Evolutionary conservation across 140 eudicot species (phyloP).

Genomic region (Oenanthe javanica): DNA sequence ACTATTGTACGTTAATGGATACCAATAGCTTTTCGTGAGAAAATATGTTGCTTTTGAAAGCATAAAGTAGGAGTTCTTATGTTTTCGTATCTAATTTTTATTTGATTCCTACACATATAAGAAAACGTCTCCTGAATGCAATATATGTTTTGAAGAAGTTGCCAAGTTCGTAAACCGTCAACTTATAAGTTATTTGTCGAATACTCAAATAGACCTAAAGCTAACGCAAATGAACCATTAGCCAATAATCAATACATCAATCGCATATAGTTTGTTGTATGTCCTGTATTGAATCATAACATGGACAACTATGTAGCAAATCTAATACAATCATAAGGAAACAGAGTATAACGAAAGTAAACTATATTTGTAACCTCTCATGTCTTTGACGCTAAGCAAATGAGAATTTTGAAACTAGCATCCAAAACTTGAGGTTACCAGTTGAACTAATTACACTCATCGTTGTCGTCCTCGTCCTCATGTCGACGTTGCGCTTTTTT

Average conservation of each 20-base stretch:
- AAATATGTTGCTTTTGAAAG: no score
- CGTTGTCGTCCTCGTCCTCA: background rate
- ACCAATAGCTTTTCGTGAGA: no score
- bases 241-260: background rate
- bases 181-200: no score
- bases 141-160: no score
- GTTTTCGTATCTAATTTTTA: no score
- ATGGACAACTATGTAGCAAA: background rate
- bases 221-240: background rate
- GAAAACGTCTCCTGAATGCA: no score
- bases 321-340: background rate
- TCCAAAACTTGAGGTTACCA: background rate
- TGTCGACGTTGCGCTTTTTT: background rate
- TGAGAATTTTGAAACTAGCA: background rate
- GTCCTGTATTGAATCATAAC: background rate
- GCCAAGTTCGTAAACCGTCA: no score
- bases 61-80: no score
- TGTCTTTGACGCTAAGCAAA: slow-evolving; percentile 6
- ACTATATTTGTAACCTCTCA: background rate
- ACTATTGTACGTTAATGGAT: no score
- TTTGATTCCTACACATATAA: no score
- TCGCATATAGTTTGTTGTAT: background rate
- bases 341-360: slow-evolving; percentile 1
- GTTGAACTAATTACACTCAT: background rate
- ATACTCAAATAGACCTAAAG: no score